Evolutionary conservation across 202 grass and related monocot species (phyloP).

Genomic region (Dendrocalamus latiflorus): DNA sequence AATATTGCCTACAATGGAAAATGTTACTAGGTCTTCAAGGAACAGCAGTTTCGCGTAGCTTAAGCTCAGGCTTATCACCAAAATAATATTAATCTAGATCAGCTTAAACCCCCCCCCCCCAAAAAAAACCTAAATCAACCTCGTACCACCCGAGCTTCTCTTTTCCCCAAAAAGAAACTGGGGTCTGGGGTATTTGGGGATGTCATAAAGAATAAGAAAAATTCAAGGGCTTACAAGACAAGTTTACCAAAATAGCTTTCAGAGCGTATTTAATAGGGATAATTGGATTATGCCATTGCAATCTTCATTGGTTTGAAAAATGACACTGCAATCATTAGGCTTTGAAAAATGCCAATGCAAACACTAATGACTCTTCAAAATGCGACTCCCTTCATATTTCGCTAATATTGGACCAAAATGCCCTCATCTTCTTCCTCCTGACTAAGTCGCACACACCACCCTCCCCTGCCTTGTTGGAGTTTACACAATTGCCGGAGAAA

Average conservation of each 20-base stretch:
- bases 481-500: too few relatives aligned
- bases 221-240: neutral
- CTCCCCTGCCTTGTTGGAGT: too few relatives aligned
- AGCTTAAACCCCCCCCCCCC: neutral
- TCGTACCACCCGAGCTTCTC: neutral
- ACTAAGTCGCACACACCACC: neutral
- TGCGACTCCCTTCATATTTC: neutral
- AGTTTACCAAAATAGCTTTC: neutral
- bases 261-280: neutral
- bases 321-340: too few relatives aligned
- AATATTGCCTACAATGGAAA: conserved; percentile 5
- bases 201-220: neutral
- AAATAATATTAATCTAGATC: neutral
- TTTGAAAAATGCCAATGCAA: too few relatives aligned
- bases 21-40: neutral
- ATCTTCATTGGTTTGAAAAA: too few relatives aligned
- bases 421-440: neutral
- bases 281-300: too few relatives aligned
- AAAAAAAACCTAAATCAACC: neutral
- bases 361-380: too few relatives aligned
- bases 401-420: neutral
- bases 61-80: neutral
- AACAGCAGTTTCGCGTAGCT: neutral
- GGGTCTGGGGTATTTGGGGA: neutral
- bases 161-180: neutral